Evolutionary conservation across 106 monocot species (phyloP), one percentile per base, ranked within the genome.

Genomic region (Apostasia shenzhenica): DNA sequence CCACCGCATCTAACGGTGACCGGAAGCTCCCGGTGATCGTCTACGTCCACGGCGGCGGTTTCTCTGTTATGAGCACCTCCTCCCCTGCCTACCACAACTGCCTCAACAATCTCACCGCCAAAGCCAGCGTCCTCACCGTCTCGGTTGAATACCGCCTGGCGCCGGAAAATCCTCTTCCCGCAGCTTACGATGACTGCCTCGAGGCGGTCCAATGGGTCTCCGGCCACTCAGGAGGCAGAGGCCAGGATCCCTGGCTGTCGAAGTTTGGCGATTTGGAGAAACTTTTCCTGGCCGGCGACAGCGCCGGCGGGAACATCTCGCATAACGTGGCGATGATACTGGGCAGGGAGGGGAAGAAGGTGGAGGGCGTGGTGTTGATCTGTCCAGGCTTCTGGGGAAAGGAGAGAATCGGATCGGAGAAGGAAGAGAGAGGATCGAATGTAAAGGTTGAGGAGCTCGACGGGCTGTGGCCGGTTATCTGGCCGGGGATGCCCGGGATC

Each of bases 231-330:
- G 57, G 57, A 12, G 57, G 14, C 57, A 10, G 52, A 6, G 7
- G 4, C 52, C 57, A 3, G 4, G 14, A 45, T 10, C 26, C 26
- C 26, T 26, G 26, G 26, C 26, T 26, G 26, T 26, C 26, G 26
- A 26, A 26, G 26, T 26, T 26, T 26, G 57, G 8, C 0, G 70
- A 70, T 58, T 46, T 57, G n/a, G 44, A 42, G 26, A 6, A 6
- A 12, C 8, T 37, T 37, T 70, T 70, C 54, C 44, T 70, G 1
- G 42, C 51, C 44, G 70, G 70, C 3, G 70, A 70, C 54, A 70
- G 70, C 14, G 70, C 70, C 6, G 70, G 70, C 13, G 70, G 14
- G 40, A 70, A 70, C 57, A 70, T 70, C 57, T 55, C 57, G 8
- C 70, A 70, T 42, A 55, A 70, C 54, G 57, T 70, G 37, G 57